phyloP scores from a whole-genome alignment of 495 filamentous ascomycete species.

The Neurospora sp. region DNA sequence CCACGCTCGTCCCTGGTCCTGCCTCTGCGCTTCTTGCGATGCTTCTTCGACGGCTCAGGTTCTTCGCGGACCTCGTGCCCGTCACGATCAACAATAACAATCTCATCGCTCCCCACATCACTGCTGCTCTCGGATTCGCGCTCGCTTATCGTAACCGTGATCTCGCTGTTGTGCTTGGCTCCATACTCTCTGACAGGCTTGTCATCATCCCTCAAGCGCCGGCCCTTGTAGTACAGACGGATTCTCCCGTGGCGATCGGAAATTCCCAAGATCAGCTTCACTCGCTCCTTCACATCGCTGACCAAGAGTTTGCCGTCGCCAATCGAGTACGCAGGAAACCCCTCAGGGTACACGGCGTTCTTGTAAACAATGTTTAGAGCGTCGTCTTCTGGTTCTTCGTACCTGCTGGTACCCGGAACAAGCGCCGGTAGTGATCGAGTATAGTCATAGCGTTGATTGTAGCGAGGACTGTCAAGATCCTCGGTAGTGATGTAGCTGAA shows the following conservation, averaged over 20 bases:
- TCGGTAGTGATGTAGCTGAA: conserved; percentile 73
- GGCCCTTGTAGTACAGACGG: conserved; percentile 76
- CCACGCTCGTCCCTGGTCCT: conserved; percentile 16
- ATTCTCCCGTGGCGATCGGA: conserved; percentile 47
- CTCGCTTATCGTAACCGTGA: conserved; percentile 46
- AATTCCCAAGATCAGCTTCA: conserved; percentile 52
- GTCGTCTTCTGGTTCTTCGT: conserved; percentile 50
- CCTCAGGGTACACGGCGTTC: conserved; percentile 58
- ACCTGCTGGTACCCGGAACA: conserved; percentile 13
- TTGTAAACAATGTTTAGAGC: conserved; percentile 66
- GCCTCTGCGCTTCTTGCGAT: conserved; percentile 16
- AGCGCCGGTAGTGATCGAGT: conserved; percentile 7
- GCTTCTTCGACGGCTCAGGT: background rate
- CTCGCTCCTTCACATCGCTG: conserved; percentile 53
- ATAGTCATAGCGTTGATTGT: background rate
- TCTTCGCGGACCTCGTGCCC: conserved; percentile 6
- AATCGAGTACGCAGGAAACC: conserved; percentile 76
- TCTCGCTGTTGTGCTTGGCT: conserved; percentile 69
- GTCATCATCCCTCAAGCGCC: conserved; percentile 55
- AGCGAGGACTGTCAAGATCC: conserved; percentile 38
- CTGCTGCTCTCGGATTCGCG: conserved; percentile 38
- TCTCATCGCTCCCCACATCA: conserved; percentile 38
- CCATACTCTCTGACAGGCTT: conserved; percentile 61
- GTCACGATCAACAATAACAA: conserved; percentile 25
- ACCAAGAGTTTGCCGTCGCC: conserved; percentile 64